phyloP scores from a whole-genome alignment of 1,139 yeast species.

The Entelexis sorbosivorans region DNA sequence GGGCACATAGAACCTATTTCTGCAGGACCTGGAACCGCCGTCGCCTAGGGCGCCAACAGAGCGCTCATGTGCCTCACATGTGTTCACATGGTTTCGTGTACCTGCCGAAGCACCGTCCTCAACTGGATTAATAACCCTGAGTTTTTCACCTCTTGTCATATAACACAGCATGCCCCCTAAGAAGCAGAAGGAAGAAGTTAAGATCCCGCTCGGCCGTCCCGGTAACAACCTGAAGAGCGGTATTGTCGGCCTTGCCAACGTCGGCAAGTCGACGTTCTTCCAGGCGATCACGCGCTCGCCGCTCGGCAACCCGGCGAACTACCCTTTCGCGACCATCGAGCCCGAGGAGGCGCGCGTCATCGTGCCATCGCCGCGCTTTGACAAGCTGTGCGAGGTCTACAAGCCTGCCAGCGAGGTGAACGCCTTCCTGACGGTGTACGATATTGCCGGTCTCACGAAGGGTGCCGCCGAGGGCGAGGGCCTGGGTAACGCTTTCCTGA shows the following conservation, averaged over 20 bases:
- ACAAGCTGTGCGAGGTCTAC: conserved; percentile 54
- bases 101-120: background rate
- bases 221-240: conserved; percentile 60
- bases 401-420: conserved; percentile 67
- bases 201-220: conserved; percentile 70
- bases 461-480: conserved; percentile 97
- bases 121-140: conserved; percentile 3
- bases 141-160: conserved; percentile 1
- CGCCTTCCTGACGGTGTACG: conserved; percentile 80
- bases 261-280: conserved; percentile 70
- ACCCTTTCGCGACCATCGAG: conserved; percentile 93
- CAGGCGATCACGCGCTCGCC: conserved; percentile 68
- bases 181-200: conserved; percentile 23
- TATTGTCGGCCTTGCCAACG: conserved; percentile 86
- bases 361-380: conserved; percentile 82
- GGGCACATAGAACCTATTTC: no score
- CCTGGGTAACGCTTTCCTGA: conserved; percentile 88
- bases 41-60: background rate
- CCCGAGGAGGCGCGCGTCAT: conserved; percentile 94
- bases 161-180: conserved; percentile 23
- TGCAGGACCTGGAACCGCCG: no score
- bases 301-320: conserved; percentile 91
- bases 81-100: conserved; percentile 2
- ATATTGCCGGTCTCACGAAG: conserved; percentile 90
- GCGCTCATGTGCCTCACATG: conserved; percentile 9